phyloP scores from a whole-genome alignment of 768 basidiomycete genomes.

The Macrolepiota fuliginosa region DNA sequence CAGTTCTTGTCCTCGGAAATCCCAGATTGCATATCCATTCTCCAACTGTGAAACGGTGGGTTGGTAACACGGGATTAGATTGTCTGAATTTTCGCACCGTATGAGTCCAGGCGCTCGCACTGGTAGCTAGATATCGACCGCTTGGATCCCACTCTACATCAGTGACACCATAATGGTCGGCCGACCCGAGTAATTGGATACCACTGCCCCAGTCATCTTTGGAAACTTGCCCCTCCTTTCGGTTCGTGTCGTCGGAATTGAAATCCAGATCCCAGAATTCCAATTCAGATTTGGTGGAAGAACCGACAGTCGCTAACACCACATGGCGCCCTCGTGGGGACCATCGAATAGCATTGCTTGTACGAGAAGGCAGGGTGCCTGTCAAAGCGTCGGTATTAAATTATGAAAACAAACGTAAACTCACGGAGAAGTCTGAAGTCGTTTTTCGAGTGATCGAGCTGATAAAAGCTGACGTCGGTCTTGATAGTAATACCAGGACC shows the following conservation, averaged over 20 bases:
- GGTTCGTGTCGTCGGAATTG: constrained; percentile 53
- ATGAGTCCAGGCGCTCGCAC: constrained; percentile 93
- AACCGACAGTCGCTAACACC: constrained; percentile 93
- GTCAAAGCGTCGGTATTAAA: constrained; percentile 12
- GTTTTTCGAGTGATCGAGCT: constrained; percentile 87
- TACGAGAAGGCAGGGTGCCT: constrained; percentile 79
- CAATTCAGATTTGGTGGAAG: constrained; percentile 91
- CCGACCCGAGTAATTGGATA: constrained; percentile 80
- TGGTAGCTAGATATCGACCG: constrained; percentile 90
- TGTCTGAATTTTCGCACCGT: constrained; percentile 48
- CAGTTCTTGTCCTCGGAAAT: constrained; percentile 97
- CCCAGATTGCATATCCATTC: constrained; percentile 95
- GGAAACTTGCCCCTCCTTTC: constrained; percentile 48
- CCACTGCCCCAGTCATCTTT: constrained; percentile 82
- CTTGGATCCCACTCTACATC: constrained; percentile 99
- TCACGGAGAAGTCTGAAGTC: constrained; percentile 89
- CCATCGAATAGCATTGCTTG: constrained; percentile 95
- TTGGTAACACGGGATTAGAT: neutral
- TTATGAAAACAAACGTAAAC: constrained; percentile 21
- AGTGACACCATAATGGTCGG: constrained; percentile 96
- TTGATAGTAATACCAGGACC: constrained; percentile 93
- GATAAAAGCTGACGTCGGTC: constrained; percentile 95
- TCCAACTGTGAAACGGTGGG: constrained; percentile 62
- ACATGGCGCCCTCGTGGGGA: constrained; percentile 95
- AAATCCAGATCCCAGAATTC: constrained; percentile 99